A percentile compares a stretch with the other conserved stretches of the same genome.
phyloP scores from a whole-genome alignment of 768 basidiomycete genomes.

The Tulasnella sp. region DNA sequence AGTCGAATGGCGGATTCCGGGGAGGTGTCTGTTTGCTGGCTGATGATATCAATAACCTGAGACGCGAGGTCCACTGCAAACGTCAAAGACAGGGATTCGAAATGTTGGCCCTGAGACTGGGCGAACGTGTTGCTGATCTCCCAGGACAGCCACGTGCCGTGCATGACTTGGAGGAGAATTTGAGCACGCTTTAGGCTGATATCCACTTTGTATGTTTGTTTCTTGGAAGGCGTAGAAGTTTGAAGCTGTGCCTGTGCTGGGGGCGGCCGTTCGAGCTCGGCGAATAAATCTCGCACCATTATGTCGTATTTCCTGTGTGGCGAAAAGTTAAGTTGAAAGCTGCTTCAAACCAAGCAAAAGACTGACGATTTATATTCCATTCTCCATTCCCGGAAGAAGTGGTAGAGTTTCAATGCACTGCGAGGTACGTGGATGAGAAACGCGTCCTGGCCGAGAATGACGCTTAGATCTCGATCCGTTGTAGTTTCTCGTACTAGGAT shows the following conservation, averaged over 20 bases:
- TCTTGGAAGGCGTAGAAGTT: conserved; percentile 26
- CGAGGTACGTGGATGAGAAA: conserved; percentile 55
- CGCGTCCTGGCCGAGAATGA: conserved; percentile 28
- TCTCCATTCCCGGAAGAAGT: conserved; percentile 78
- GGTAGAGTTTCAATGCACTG: conserved; percentile 73
- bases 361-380: conserved; percentile 68
- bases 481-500: conserved; percentile 8
- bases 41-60: conserved; percentile 53
- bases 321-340: background rate
- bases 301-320: conserved; percentile 49
- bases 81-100: conserved; percentile 35
- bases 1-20: conserved; percentile 16
- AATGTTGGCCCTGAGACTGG: conserved; percentile 46
- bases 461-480: background rate
- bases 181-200: conserved; percentile 48
- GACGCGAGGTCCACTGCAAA: conserved; percentile 67
- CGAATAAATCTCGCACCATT: conserved; percentile 59
- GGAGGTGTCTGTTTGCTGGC: conserved; percentile 1
- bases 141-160: conserved; percentile 83
- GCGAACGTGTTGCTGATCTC: conserved; percentile 51
- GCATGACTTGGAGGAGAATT: conserved; percentile 76
- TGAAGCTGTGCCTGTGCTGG: conserved; percentile 37
- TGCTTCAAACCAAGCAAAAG: background rate
- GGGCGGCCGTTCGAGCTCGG: conserved; percentile 52
- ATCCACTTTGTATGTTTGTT: conserved; percentile 33